These are phyloP conservation scores for Incumbomyces delicatus DNA, from an alignment of 2,329 filamentous ascomycete genomes.

Conservation along the genomic window DNA sequence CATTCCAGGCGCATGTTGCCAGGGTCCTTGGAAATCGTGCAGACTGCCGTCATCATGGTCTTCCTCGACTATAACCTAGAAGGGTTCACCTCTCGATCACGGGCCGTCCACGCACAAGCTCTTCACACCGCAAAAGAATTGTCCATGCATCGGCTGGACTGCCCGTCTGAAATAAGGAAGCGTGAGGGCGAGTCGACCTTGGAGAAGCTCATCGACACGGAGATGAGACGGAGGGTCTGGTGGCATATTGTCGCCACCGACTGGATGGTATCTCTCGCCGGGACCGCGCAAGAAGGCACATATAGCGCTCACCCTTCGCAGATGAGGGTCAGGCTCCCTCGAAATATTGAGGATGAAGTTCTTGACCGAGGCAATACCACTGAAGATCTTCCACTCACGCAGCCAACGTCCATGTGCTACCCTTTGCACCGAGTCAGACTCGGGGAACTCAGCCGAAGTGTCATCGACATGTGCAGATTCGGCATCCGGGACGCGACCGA, in stretches of 20 bases:
- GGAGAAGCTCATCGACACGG: slow-evolving; percentile 20
- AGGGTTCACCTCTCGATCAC: slow-evolving; percentile 13
- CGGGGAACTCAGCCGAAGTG: slow-evolving; percentile 30
- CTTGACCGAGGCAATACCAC: slow-evolving; percentile 19
- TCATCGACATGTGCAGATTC: slow-evolving; percentile 29
- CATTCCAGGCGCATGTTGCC: slow-evolving; percentile 9
- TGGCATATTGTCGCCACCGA: slow-evolving; percentile 36
- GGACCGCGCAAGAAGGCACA: slow-evolving; percentile 35
- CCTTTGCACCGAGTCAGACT: slow-evolving; percentile 34
- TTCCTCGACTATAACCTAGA: slow-evolving; percentile 17
- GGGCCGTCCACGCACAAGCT: slow-evolving; percentile 10
- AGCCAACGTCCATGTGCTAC: slow-evolving; percentile 38
- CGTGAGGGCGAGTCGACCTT: slow-evolving; percentile 12
- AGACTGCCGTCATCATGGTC: slow-evolving; percentile 12
- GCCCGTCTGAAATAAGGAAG: slow-evolving; percentile 14
- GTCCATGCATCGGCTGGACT: slow-evolving; percentile 29
- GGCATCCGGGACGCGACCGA: slow-evolving; percentile 22
- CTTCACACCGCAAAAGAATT: slow-evolving; percentile 24
- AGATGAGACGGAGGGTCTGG: slow-evolving; percentile 33
- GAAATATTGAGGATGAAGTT: slow-evolving; percentile 34
- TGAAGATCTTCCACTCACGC: slow-evolving; percentile 23
- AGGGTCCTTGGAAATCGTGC: slow-evolving; percentile 12
- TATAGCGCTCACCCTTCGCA: slow-evolving; percentile 35
- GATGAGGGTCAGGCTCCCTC: slow-evolving; percentile 32
- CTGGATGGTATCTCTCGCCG: slow-evolving; percentile 33